Base-by-base conservation (phyloP, 345 rosid species). In the Gossypioides kirkii region DNA sequence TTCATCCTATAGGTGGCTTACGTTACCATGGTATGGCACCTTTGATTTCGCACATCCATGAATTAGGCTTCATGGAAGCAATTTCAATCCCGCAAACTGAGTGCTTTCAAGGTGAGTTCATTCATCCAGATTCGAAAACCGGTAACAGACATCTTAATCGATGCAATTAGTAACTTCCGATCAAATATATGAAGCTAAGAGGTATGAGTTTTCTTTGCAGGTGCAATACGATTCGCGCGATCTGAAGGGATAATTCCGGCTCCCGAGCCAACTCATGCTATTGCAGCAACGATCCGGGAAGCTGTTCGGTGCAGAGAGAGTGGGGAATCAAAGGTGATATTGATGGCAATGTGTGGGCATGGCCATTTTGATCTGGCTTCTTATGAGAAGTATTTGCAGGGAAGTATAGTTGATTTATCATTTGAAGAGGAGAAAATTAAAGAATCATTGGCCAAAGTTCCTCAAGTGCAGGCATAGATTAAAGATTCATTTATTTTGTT, bases 21-120 rank as follows among this genome's bases (percentile, higher is more conserved):
- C 87, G 98, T 32, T 94, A 91, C 86, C 98, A 94, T 50, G 98
- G 97, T 50, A 94, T 94, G 97, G 94, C 96, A 45, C 98, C 97
- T 0, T 80, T 94, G 74, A 66, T 91, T 71, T 94, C 98, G 5
- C 98, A 94, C 70, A 85, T 94, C 60, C 87, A 86, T 69, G 95
- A 94, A 77, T 73, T 84, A 71, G 97, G 97, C 12, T 82, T 83
- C 84, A 88, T 92, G 92, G 95, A 94, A 80, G 97, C 98, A 43
- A 86, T 90, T 66, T 73, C 97, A 42, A 88, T 92, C 74, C 95
- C 97, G 26, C 98, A 92, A 74, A 87, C 64, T 0, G 97, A 94
- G 61, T 91, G 98, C 84, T 94, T 94, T 79, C 79, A 83, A 84
- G 92, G 97, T 93, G 71, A 67, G 46, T 8, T 55, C 47, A 32